Evolutionary conservation across 176 grass and related monocot species (phyloP), one percentile per base, ranked within the genome.

Genomic region (Hsuehochloa calcarea): DNA sequence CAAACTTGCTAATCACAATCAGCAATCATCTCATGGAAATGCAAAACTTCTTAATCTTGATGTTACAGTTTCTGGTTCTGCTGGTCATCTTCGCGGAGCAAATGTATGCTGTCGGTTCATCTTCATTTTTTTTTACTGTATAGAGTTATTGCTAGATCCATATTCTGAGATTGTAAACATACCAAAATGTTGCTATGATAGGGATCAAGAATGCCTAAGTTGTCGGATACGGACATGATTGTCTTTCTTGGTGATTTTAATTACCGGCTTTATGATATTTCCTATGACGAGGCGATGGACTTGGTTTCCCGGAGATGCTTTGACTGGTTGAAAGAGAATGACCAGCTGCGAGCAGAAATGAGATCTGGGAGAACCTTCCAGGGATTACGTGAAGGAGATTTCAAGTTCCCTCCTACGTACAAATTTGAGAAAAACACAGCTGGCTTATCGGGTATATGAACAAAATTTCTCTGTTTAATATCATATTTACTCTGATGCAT

Each of bases 161-260:
- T 71, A 31, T 58, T 73, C 15, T 60, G 47, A 86, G 65, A 79
- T 82, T 86, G 58, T 82, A 78, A 75, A 89, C 56, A 79, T 63
- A 16, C 31, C 19, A 39, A 71, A 34, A 70, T 89, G 72, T 83
- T 79, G 66, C 68, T 80, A 62, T 90, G 10, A 41, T 78, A 98
- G 93, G 82, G 80, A 64, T 87, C 47, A 29, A 90, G 80, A 89
- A 91, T 75, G 44, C 91, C 89, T 23, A 91, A 95, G 51, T 69
- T 98, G 69, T 90, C 96, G 68, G 85, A 98, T 66, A 80, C 37
- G 37, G 93, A 98, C 84, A 90, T 98, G 96, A 78, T 93, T 77
- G 80, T 98, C 38, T 98, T 98, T 92, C 85, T 98, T 79, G 96
- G 96, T 89, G 96, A 98, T 66, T 92, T 98, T 34, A 98, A 98